phyloP scores from a whole-genome alignment of 306 rosid genomes.

The Vachellia pachyceras region DNA sequence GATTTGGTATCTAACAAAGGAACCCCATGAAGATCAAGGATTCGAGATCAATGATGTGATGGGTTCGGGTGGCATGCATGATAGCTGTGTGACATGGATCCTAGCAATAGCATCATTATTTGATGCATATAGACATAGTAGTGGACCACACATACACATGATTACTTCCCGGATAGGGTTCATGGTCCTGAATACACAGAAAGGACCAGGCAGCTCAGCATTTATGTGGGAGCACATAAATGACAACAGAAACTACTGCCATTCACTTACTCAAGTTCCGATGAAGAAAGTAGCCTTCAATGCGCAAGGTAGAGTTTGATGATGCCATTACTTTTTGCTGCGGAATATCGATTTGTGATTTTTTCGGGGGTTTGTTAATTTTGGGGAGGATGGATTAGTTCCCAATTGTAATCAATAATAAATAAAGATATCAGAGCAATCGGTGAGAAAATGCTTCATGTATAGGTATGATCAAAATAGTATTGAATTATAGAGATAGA shows the following conservation, averaged over 20 bases:
- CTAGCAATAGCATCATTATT: conserved; percentile 27
- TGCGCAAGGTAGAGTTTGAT: conserved; percentile 1
- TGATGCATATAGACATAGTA: conserved; percentile 26
- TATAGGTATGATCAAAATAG: not conserved
- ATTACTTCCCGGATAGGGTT: not conserved
- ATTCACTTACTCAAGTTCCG: not conserved
- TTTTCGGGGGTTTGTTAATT: not conserved
- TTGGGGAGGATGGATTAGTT: not conserved
- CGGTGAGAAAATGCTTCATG: not conserved
- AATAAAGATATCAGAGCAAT: not conserved
- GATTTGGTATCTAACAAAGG: conserved; percentile 44
- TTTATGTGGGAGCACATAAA: not conserved
- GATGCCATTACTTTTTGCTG: not conserved
- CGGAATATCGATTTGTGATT: not conserved
- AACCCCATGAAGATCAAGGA: conserved; percentile 46
- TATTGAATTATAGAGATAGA: not conserved
- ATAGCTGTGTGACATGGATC: conserved; percentile 41
- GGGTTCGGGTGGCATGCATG: conserved; percentile 51
- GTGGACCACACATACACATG: conserved; percentile 55
- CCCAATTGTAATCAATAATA: not conserved
- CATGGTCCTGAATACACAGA: conserved; percentile 23
- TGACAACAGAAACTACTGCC: conserved; percentile 11
- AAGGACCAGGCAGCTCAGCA: conserved; percentile 22
- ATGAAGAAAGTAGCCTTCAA: not conserved
- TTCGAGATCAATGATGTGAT: conserved; percentile 47